phyloP scores from a whole-genome alignment of 257 asterid genomes.

The Ilex aquifolium region DNA sequence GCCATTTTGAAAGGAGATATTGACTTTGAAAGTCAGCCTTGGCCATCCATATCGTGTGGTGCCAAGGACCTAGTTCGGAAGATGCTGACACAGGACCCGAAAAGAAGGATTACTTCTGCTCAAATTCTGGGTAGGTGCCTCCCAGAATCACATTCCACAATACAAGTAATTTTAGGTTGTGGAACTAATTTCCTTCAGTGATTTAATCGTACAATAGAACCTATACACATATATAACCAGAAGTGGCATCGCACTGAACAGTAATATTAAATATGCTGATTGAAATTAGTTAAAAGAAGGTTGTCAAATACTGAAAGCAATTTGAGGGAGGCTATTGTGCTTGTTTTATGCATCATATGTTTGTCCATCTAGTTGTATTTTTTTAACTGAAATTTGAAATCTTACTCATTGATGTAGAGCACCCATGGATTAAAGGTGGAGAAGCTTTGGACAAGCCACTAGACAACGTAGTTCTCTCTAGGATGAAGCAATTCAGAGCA shows the following conservation, averaged over 20 bases:
- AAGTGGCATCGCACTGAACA: background rate
- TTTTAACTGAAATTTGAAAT: background rate
- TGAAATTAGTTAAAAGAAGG: background rate
- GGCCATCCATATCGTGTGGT: no score
- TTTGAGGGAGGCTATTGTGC: background rate
- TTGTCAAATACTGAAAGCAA: background rate
- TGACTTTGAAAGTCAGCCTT: no score
- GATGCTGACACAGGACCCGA: no score
- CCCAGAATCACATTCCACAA: background rate
- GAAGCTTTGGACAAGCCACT: background rate
- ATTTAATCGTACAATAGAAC: no score
- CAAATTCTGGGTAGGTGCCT: no score
- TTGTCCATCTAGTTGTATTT: no score
- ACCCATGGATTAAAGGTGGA: slow-evolving; percentile 1
- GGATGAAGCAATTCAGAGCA: background rate
- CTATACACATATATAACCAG: background rate
- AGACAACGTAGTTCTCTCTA: background rate
- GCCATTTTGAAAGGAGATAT: no score
- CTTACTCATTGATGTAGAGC: background rate
- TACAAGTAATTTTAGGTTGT: no score
- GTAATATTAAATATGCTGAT: background rate
- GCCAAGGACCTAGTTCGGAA: no score
- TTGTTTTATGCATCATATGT: no score
- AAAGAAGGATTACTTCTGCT: no score
- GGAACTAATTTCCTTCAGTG: no score